Base-by-base conservation (phyloP, 768 basidiomycete species). In the Harrya chromipes region DNA sequence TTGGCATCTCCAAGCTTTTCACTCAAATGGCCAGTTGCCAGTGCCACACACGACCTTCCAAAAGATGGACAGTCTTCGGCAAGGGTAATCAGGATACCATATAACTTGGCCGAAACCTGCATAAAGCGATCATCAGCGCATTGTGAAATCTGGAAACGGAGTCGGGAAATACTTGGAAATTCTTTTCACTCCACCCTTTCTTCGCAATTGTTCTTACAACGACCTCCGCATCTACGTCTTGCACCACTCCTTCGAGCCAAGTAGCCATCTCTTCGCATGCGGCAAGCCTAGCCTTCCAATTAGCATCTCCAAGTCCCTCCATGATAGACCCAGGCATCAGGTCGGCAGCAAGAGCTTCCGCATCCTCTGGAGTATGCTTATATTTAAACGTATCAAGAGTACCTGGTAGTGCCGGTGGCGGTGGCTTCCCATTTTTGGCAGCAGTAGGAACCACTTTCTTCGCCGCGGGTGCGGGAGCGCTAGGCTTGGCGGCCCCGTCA, bases 181-280 rank as follows among this genome's bases (percentile, higher is more conserved):
- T 99, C 76, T 97, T 98, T 72, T 99, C 97, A n/a, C 77, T 80
- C 94, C 93, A 97, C 3, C 94, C 93, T 55, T 90, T 92, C 75
- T 95, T 98, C 4, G 81, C 85, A 51, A 98, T 70, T 56, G 88
- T 85, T 21, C 95, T 79, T 17, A 97, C 81, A 33, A 99, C 61
- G 5, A 99, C 82, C 68, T 99, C 97, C 12, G 87, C 83, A 56
- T 99, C 95, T 1, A 90, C 70, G 0, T 76, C 73, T 29, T 79
- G 75, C 12, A 83, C 77, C 24, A 78, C 76, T 1, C 75, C 78
- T 50, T 92, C 85, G 5, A 93, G 70, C 95, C 97, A 98, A 5
- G 73, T 69, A 2, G 78, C 74, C 83, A 98, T 79, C 63, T 88
- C 89, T 47, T 97, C 94, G 20, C 94, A 74, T 7, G 88, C 91